Base-by-base conservation (phyloP, 148 eudicot genomes). In the Camellia japonica region DNA sequence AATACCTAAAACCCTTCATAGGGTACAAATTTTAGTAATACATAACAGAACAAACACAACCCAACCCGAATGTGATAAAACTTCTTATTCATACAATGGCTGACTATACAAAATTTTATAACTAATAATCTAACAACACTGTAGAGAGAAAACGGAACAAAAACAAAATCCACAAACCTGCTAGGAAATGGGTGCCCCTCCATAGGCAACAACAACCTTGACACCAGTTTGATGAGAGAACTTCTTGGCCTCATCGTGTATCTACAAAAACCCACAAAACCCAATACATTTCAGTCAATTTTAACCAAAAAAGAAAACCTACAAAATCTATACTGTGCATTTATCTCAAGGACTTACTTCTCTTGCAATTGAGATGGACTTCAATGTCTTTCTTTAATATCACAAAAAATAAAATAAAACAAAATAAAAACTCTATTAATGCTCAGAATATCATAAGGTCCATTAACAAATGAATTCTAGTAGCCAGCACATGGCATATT, bases 161-260 rank as follows among this genome's bases (percentile, higher is more conserved):
- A 12, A 20, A 7, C 23, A 63, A 42, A 6, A 55, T n/a, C 12
- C 55, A 23, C 5, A 75, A 58, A 93, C 94, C 94, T 93, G 97
- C 15, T 86, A 85, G 23, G 44, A 54, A 14, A 92, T 90, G 11
- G 97, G 93, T 65, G 97, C 92, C 43, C 97, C 97, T 78, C 97
- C 97, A 86, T 93, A 93, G 9, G 91, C 95, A 41, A 93, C 98
- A 68, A 85, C 94, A 71, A 92, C 91, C 85, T 86, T 93, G 3
- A 91, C 90, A 59, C 93, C 93, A 83, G 98, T 90, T 84, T 91
- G 88, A 77, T 88, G 78, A 38, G 94, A 85, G 85, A 93, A 93
- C 83, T 93, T 93, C 83, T 82, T 93, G 7, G 91, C 94, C 82
- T 93, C 98, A 9, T 93, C 98, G 56, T 88, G 87, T 56, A 90